phyloP scores from a whole-genome alignment of 2,329 filamentous ascomycete species.

The Botrytis sinoallii region DNA sequence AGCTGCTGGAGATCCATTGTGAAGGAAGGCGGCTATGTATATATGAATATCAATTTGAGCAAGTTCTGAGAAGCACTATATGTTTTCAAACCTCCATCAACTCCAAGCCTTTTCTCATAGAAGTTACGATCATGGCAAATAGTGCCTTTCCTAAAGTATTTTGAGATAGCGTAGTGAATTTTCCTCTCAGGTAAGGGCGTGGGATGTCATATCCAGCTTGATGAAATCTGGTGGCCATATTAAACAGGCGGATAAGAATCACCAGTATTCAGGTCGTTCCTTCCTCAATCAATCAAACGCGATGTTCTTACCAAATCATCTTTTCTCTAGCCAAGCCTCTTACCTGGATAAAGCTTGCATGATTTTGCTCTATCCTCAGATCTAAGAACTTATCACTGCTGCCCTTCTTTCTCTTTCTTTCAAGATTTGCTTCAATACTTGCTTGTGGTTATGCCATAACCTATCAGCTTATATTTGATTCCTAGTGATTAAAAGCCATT shows the following conservation, averaged over 20 bases:
- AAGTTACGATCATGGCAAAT: not conserved
- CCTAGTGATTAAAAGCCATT: slow-evolving; percentile 9
- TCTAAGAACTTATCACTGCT: slow-evolving; percentile 1
- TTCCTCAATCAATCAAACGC: not conserved
- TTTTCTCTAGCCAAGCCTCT: not conserved
- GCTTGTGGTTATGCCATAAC: slow-evolving; percentile 12
- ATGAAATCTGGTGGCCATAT: not conserved
- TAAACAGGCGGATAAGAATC: not conserved
- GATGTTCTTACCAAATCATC: not conserved
- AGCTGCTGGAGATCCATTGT: slow-evolving; percentile 48
- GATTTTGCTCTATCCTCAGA: not conserved
- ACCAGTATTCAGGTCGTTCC: not conserved
- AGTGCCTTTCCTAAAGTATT: not conserved
- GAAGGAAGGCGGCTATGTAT: slow-evolving; percentile 36
- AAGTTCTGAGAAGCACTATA: slow-evolving; percentile 1
- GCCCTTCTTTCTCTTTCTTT: slow-evolving; percentile 6
- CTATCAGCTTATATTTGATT: slow-evolving; percentile 5
- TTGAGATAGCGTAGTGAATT: not conserved
- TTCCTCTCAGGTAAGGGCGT: too few species aligned
- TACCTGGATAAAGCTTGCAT: slow-evolving; percentile 3
- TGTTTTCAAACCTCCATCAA: not conserved
- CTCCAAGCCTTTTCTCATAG: not conserved
- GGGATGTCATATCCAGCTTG: not conserved
- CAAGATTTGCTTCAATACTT: slow-evolving; percentile 18
- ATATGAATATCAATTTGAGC: slow-evolving; percentile 30